Evolutionary conservation across 108 stramenopile genomes (phyloP).

Genomic region (Skeletonema grethae): DNA sequence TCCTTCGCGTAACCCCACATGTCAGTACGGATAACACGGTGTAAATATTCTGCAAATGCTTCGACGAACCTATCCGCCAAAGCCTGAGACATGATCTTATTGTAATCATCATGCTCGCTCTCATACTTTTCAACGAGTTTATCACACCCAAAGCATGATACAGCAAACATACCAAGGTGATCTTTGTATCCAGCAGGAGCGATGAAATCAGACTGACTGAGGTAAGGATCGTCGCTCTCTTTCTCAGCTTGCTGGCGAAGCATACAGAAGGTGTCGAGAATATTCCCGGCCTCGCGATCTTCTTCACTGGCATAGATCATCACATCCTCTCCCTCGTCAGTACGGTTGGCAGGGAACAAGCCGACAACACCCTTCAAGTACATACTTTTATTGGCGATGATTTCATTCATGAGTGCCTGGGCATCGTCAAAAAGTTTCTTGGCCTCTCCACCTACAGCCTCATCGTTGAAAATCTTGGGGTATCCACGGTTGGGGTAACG

Average conservation of each 20-base stretch:
- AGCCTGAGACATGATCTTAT: constrained; percentile 99
- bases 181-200: constrained; percentile 96
- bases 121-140: constrained; percentile 90
- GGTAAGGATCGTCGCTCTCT: constrained; percentile 94
- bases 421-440: constrained; percentile 99
- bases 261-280: constrained; percentile 92
- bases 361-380: constrained; percentile 93
- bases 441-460: constrained; percentile 94
- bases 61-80: constrained; percentile 98
- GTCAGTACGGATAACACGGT: constrained; percentile 92
- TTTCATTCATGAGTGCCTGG: constrained; percentile 92
- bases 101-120: constrained; percentile 95
- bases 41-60: constrained; percentile 99
- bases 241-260: constrained; percentile 99
- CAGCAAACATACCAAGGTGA: constrained; percentile 97
- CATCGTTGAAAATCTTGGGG: constrained; percentile 99
- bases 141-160: constrained; percentile 97
- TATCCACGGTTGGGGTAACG: constrained; percentile 99
- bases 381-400: constrained; percentile 88
- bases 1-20: constrained; percentile 97
- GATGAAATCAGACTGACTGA: constrained; percentile 98
- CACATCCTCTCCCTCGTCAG: constrained; percentile 96
- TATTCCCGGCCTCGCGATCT: constrained; percentile 70
- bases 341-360: constrained; percentile 94
- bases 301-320: constrained; percentile 89